Base-by-base conservation (phyloP, 352 stramenopile genomes). In the Globisporangium recalcitrans region DNA sequence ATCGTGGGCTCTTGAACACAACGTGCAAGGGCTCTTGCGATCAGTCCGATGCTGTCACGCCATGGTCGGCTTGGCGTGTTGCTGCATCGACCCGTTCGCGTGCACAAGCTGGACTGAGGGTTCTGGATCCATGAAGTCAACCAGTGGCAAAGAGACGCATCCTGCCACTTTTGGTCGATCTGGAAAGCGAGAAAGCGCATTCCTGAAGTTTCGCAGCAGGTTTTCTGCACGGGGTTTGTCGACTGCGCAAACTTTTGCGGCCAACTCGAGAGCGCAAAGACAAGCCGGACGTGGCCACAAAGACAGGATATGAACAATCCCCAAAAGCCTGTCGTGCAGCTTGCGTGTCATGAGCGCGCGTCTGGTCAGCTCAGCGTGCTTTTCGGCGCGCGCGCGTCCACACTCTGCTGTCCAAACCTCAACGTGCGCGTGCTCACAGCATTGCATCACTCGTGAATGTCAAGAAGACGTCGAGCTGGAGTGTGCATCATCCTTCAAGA, bases 361-460 rank as follows among this genome's bases (percentile, higher is more conserved):
- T 14, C 19, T 42, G 36, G n/a, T 2, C 14, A 9, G n/a, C n/a
- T n/a, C n/a, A n/a, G n/a, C n/a, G n/a, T n/a, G n/a, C n/a, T n/a
- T n/a, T n/a, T n/a, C n/a, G n/a, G n/a, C n/a, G n/a, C n/a, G n/a
- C n/a, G n/a, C 6, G 21, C 51, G 27, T 57, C 11, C 21, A 19
- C 13, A 32, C 11, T 21, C n/a, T 46, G 19, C 4, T 38, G 26
- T 22, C 13, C 32, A 49, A 59, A 59, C 21, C 32, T 59, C 52
- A 59, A 58, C 22, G 9, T 58, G 49, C 29, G 49, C 13, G 9
- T 32, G 27, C 31, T 3, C 52, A 60, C 53, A 47, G 19, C 36
- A 47, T 38, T 46, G 53, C 53, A 60, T 60, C 53, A 60, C 53
- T 11, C 26, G 32, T 36, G 53, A 29, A 60, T 34, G 34, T 60